These are phyloP conservation scores for Psilocybe azurescens DNA, from an alignment of 768 basidiomycete genomes.

Conservation along the genomic window DNA sequence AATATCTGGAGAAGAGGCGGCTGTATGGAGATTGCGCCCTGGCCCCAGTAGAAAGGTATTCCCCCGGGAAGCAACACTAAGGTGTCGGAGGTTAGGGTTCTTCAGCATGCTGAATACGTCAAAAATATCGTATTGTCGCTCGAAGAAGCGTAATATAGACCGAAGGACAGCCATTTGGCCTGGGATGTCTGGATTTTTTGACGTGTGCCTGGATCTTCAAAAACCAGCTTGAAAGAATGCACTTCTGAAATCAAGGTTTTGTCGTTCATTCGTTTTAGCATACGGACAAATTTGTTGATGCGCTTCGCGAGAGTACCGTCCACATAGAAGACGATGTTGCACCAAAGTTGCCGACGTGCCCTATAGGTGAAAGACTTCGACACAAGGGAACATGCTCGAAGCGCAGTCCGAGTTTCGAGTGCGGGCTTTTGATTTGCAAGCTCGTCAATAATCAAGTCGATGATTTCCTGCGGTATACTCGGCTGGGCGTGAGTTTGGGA, in stretches of 20 bases:
- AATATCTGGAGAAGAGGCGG: background rate
- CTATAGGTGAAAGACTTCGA: background rate
- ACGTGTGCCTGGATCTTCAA: background rate
- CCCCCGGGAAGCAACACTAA: background rate
- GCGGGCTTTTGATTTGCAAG: background rate
- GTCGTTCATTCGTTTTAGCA: background rate
- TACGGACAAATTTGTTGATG: background rate
- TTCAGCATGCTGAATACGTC: background rate
- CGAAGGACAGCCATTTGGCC: background rate
- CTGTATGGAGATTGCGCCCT: background rate
- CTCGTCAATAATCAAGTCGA: background rate
- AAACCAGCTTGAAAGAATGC: background rate
- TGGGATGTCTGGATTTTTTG: background rate
- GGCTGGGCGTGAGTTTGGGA: no score
- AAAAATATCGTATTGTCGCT: background rate
- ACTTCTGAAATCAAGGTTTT: background rate
- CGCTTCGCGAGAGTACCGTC: background rate
- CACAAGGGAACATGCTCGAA: background rate
- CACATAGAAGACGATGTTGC: background rate
- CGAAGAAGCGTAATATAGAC: background rate
- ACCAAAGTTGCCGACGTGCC: background rate
- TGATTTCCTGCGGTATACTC: background rate
- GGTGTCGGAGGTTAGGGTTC: background rate
- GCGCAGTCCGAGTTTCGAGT: background rate
- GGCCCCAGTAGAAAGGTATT: background rate